These are phyloP conservation scores for Hansenula lynferdii DNA, from an alignment of 1,139 yeast genomes.

Conservation along the genomic window DNA sequence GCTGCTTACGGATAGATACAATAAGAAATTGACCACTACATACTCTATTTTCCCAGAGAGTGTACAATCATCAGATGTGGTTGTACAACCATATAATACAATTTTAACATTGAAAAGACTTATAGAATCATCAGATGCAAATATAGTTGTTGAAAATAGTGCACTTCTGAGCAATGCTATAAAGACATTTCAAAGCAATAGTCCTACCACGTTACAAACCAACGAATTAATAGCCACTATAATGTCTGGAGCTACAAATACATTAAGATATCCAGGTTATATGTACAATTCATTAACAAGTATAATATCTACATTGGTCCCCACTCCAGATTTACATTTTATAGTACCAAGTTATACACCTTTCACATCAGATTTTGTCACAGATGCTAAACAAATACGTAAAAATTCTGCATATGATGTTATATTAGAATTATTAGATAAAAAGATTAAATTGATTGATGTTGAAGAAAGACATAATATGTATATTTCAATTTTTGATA, in stretches of 20 bases:
- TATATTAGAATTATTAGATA: constrained; percentile 75
- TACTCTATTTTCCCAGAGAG: constrained; percentile 81
- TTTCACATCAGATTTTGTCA: constrained; percentile 60
- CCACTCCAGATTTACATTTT: constrained; percentile 88
- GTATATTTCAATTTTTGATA: constrained; percentile 70
- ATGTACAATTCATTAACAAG: constrained; percentile 86
- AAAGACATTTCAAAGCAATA: constrained; percentile 24
- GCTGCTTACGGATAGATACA: constrained; percentile 71
- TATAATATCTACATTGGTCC: constrained; percentile 75
- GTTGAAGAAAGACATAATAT: constrained; percentile 39
- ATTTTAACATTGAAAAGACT: constrained; percentile 75
- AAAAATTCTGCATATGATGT: constrained; percentile 82
- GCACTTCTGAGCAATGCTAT: constrained; percentile 50
- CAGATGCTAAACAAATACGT: constrained; percentile 54
- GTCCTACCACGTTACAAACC: constrained; percentile 52
- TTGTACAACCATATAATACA: constrained; percentile 94
- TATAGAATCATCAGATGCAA: constrained; percentile 80
- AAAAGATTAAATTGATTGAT: constrained; percentile 71
- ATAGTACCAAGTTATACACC: constrained; percentile 87
- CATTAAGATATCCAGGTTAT: constrained; percentile 87
- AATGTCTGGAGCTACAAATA: constrained; percentile 79
- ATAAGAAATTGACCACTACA: constrained; percentile 79
- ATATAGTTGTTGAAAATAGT: constrained; percentile 85
- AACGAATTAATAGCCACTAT: constrained; percentile 85
- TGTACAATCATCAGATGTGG: constrained; percentile 85